Evolutionary conservation across 2,329 filamentous ascomycete species (phyloP).

Genomic region (Metarhizium humberi): DNA sequence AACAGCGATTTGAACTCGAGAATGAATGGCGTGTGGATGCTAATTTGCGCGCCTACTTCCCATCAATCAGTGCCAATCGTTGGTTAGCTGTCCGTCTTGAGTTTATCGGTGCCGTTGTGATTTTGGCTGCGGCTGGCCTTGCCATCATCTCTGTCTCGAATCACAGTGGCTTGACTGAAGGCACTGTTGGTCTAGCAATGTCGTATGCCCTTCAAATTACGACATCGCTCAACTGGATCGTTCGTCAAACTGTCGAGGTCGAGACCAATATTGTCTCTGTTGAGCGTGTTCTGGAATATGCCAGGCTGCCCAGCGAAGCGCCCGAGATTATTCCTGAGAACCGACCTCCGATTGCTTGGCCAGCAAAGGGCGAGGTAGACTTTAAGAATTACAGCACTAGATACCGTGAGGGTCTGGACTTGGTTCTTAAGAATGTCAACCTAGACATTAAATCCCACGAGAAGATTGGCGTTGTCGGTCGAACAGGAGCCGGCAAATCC

Average conservation of each 20-base stretch:
- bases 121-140: conserved; percentile 76
- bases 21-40: conserved; percentile 97
- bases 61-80: conserved; percentile 85
- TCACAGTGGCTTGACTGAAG: conserved; percentile 54
- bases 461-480: conserved; percentile 46
- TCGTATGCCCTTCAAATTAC: conserved; percentile 97
- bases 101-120: conserved; percentile 91
- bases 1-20: conserved; percentile 77
- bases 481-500: not conserved
- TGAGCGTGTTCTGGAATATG: conserved; percentile 94
- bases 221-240: conserved; percentile 96
- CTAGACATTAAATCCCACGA: conserved; percentile 91
- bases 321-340: conserved; percentile 86
- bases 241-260: conserved; percentile 97
- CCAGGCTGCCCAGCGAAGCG: conserved; percentile 81
- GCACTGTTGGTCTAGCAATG: conserved; percentile 86
- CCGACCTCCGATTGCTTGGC: conserved; percentile 84
- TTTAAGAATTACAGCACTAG: conserved; percentile 93
- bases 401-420: conserved; percentile 80
- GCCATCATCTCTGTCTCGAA: conserved; percentile 70
- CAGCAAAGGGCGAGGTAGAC: conserved; percentile 74
- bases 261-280: conserved; percentile 99
- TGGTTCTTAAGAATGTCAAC: conserved; percentile 88
- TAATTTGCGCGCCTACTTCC: conserved; percentile 90
- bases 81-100: conserved; percentile 94